Base-by-base conservation (phyloP, 495 filamentous ascomycete genomes). In the Chlorociboria aeruginascens region DNA sequence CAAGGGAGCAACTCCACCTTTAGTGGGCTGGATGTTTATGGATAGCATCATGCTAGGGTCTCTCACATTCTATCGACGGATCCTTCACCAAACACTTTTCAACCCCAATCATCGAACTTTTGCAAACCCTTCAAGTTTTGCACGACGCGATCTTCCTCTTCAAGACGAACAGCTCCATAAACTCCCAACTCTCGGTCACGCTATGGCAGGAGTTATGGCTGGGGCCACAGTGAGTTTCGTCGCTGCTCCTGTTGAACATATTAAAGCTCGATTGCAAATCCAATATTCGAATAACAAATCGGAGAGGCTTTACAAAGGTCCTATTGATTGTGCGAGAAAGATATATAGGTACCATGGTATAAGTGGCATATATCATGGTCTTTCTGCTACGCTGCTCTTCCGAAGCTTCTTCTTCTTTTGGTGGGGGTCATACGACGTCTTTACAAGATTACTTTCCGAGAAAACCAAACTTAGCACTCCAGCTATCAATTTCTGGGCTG, bases 21-120 rank as follows among this genome's bases (percentile, higher is more conserved):
- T 95, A 43, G 77, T 95, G 48, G 92, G 92, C 50, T 98, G 90
- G 90, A 95, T 95, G 86, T 83, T 90, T 61, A 96, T 97, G 90
- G 90, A 97, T 65, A 84, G 78, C 49, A 67, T 95, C 38, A 95
- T 96, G 92, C 77, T 98, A 32, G 92, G 92, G 16, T 89, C 84
- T 13, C 70, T 98, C 45, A 90, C 84, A 30, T 74, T 92, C 44
- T 96, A 98, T 66, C 85, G 87, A 12, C 82, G 82, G 14, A 54
- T 95, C 25, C 69, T 98, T 1, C 78, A 81, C 40, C 78, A 86
- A 51, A 73, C 88, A 54, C 67, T 95, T 46, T 96, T 92, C 68
- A 76, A 77, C 36, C 70, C 69, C 25, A 71, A 76, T 0, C 70
- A 25, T 59, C 71, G 32, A 40, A 53, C 46, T 48, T 52, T 46